phyloP scores from a whole-genome alignment of 1,284 basidiomycete genomes.

The Volvariella volvacea region DNA sequence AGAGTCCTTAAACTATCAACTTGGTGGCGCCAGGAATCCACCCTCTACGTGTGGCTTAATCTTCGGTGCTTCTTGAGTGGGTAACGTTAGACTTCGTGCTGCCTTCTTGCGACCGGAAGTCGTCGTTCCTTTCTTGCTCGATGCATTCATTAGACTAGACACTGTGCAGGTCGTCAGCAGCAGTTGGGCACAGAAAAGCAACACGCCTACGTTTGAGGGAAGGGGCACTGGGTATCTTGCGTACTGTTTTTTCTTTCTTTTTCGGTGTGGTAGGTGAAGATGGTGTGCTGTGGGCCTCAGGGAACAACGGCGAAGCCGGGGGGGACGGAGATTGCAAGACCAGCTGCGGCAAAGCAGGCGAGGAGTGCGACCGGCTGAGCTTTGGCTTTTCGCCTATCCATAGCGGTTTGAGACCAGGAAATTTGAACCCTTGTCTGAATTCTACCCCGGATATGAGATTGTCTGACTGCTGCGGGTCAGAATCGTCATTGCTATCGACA shows the following conservation, averaged over 20 bases:
- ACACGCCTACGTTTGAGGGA: too few species aligned
- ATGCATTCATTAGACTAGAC: background rate
- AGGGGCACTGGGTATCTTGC: too few species aligned
- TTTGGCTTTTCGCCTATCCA: background rate
- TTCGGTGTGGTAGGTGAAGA: too few species aligned
- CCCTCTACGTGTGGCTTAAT: too few species aligned
- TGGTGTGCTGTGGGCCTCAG: background rate
- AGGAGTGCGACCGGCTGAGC: background rate
- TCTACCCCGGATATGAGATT: too few species aligned
- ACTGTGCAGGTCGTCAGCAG: background rate
- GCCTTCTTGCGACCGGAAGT: background rate
- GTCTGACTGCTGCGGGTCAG: too few species aligned
- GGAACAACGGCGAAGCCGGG: background rate
- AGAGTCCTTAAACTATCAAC: too few species aligned
- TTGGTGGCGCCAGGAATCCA: too few species aligned
- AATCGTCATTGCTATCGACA: too few species aligned
- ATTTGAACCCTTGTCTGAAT: background rate
- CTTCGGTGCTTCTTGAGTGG: background rate
- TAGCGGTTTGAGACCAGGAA: background rate
- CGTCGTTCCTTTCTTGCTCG: background rate
- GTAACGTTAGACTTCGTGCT: background rate
- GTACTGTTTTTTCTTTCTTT: too few species aligned
- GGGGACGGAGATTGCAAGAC: background rate
- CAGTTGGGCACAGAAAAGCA: too few species aligned
- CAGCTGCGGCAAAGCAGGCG: background rate